Conservation (phyloP, 176 grass and related monocot species). For the Panicum miliaceum region DNA sequence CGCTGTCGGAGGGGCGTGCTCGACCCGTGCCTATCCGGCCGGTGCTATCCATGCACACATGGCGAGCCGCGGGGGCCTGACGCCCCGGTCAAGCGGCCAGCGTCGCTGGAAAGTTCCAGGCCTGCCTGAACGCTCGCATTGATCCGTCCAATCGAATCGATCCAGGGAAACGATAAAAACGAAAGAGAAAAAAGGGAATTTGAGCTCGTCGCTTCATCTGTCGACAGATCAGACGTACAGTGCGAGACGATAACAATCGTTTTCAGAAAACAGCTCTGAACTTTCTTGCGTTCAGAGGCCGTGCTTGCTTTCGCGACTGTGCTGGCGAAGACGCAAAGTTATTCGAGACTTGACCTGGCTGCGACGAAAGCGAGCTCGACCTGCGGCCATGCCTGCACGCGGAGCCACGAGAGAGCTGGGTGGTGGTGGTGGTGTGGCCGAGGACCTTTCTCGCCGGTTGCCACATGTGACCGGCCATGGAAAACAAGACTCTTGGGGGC, state of each 20-base stretch:
- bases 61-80: background rate
- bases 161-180: background rate
- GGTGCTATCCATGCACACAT: background rate
- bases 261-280: background rate
- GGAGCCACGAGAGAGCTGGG: background rate
- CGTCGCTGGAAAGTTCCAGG: slow-evolving; percentile 1
- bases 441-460: background rate
- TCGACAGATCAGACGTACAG: background rate
- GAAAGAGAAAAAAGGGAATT: background rate
- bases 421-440: background rate
- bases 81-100: background rate
- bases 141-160: background rate
- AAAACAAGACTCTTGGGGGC: background rate
- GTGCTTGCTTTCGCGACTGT: background rate
- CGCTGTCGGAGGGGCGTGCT: slow-evolving; percentile 20
- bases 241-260: background rate
- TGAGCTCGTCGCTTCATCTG: background rate
- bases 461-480: background rate
- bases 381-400: background rate
- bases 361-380: slow-evolving; percentile 9
- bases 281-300: background rate
- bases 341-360: slow-evolving; percentile 33
- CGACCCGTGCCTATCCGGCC: background rate
- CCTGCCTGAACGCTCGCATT: background rate
- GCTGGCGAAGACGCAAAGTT: background rate